phyloP scores from a whole-genome alignment of 257 asterid species.

The Petrea volubilis region DNA sequence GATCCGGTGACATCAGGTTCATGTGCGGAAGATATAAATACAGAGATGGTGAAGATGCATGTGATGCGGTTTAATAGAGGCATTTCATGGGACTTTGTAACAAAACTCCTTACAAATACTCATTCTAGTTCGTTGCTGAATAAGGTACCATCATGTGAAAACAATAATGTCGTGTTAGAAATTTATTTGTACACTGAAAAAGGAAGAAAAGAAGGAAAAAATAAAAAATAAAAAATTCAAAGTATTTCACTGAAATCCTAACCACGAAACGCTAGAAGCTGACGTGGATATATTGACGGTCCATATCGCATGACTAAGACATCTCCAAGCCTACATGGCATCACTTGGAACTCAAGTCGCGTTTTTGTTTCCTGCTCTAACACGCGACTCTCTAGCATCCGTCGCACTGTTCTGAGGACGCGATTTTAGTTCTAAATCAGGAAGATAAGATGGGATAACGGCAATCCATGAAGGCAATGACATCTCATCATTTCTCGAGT shows the following conservation, averaged over 20 bases:
- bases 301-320: not conserved
- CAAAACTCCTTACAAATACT: too few species aligned
- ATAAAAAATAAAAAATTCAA: too few species aligned
- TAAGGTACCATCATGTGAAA: too few species aligned
- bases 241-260: not conserved
- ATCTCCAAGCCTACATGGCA: too few species aligned
- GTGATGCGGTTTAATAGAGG: not conserved
- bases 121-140: too few species aligned
- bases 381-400: not conserved
- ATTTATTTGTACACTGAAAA: too few species aligned
- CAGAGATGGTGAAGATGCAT: not conserved
- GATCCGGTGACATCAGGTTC: too few species aligned
- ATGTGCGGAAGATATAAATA: not conserved
- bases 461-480: constrained; percentile 8
- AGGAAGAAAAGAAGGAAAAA: too few species aligned
- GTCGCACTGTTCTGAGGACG: not conserved
- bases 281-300: not conserved
- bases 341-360: not conserved
- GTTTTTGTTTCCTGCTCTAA: not conserved
- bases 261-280: not conserved
- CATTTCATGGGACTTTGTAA: too few species aligned
- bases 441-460: constrained; percentile 39
- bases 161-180: too few species aligned
- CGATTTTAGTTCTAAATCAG: constrained; percentile 16
- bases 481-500: not conserved